These are phyloP conservation scores for Aurantiochytrium sp. DNA, from an alignment of 108 stramenopile species.

Conservation along the genomic window DNA sequence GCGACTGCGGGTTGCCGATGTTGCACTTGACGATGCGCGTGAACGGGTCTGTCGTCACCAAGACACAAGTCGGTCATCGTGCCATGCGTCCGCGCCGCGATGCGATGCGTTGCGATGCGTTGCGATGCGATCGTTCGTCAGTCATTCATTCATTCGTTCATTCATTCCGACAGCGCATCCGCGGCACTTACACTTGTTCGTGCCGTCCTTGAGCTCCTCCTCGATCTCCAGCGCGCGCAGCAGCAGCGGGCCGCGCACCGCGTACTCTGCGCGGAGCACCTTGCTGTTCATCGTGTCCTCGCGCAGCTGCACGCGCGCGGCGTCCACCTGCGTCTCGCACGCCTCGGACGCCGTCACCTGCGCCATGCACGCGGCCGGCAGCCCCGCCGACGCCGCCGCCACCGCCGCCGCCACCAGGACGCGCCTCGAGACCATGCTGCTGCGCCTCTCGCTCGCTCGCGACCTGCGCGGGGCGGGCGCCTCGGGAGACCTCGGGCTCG, in stretches of 20 bases:
- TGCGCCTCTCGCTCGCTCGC: too few species aligned
- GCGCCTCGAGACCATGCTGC: background rate
- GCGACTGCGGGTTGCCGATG: slow-evolving; percentile 90
- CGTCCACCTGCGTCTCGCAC: background rate
- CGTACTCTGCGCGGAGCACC: slow-evolving; percentile 33
- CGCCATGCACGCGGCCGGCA: background rate
- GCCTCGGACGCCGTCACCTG: background rate
- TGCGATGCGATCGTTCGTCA: too few species aligned
- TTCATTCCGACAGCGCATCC: background rate
- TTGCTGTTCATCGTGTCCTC: slow-evolving; percentile 22
- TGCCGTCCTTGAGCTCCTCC: background rate
- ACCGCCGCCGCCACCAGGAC: background rate
- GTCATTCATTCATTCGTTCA: too few species aligned
- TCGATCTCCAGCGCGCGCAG: slow-evolving; percentile 33
- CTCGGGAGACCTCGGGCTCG: too few species aligned
- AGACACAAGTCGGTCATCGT: background rate
- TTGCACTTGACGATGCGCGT: slow-evolving; percentile 84
- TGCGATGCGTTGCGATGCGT: too few species aligned
- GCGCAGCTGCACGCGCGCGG: background rate
- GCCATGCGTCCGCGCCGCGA: too few species aligned
- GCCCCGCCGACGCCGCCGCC: background rate
- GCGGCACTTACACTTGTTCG: background rate
- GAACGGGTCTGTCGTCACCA: slow-evolving; percentile 37
- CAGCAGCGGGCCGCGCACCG: slow-evolving; percentile 37
- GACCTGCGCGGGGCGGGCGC: too few species aligned